Evolutionary conservation across 495 filamentous ascomycete genomes (phyloP), one percentile per base, ranked within the genome.

Genomic region (Hyaloscypha variabilis): DNA sequence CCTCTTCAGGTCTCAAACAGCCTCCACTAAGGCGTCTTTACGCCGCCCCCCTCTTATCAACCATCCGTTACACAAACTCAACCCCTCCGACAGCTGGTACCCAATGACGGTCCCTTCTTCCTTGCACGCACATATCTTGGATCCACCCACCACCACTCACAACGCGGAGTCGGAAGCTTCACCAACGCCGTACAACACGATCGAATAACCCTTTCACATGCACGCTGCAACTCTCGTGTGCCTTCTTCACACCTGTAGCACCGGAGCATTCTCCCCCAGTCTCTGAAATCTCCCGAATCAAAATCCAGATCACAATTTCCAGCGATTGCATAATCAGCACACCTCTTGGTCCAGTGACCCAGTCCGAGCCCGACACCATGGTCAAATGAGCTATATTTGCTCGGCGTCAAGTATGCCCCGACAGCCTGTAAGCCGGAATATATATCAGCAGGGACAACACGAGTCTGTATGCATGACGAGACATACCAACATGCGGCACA

Each of bases 11-110:
- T 19, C 49, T 6, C 49, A 51, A n/a, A 19, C 6, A 5, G 19
- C 17, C 49, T n/a, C n/a, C 17, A n/a, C 19, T 17, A 54, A 54
- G 23, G 17, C 17, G 6, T n/a, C 17, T 6, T 24, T 23, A 24
- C 10, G 8, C 13, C 23, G 2, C 10, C 8, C 51, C 8, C 19
- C n/a, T 54, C 17, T 11, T 23, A 54, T 25, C 51, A 54, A 54
- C 51, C 21, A 54, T 54, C 23, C 6, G 51, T 54, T 54, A 54
- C 51, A 54, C 51, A 54, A 25, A 54, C 8, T 24, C 25, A 10
- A 4, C 6, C 21, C 51, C 25, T 17, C 49, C 51, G 14, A 3
- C 8, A 1, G 11, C 6, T 19, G 17, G 39, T 46, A 46, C 39
- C 39, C 10, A 46, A 19, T 17, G 17, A 46, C 17, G 6, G 13